Percentiles rank a stretch among this genome's conserved stretches.
phyloP scores from a whole-genome alignment of 768 basidiomycete species.

The Dictyophora rubrovolvata region DNA sequence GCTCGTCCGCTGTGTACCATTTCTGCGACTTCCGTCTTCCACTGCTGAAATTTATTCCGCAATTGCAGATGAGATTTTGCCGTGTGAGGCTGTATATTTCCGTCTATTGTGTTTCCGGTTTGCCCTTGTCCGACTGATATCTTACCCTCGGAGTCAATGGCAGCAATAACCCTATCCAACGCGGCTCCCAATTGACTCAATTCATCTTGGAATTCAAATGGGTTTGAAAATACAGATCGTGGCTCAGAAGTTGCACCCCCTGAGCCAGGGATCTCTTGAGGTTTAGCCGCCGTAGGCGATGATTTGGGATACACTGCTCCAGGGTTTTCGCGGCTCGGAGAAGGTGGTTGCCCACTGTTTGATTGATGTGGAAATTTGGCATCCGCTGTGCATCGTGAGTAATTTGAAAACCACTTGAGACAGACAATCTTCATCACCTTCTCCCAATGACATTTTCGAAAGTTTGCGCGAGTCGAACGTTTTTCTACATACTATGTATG shows the following conservation, averaged over 20 bases:
- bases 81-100: too few species aligned
- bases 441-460: not conserved
- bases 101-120: not conserved
- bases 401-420: too few species aligned
- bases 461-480: too few species aligned
- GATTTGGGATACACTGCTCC: conserved; percentile 3
- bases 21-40: not conserved
- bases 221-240: not conserved
- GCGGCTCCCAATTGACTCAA: not conserved
- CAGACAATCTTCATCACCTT: too few species aligned
- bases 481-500: too few species aligned
- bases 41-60: not conserved
- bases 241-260: not conserved
- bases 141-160: not conserved
- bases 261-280: conserved; percentile 2
- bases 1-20: not conserved
- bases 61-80: too few species aligned
- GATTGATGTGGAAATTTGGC: not conserved
- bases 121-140: not conserved
- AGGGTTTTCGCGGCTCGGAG: conserved; percentile 5
- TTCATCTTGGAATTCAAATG: not conserved
- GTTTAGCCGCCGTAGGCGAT: not conserved
- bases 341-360: not conserved
- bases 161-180: not conserved
- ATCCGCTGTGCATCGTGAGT: not conserved